Conservation (phyloP, 2,329 filamentous ascomycete species). For the Pseudopithomyces maydicus region DNA sequence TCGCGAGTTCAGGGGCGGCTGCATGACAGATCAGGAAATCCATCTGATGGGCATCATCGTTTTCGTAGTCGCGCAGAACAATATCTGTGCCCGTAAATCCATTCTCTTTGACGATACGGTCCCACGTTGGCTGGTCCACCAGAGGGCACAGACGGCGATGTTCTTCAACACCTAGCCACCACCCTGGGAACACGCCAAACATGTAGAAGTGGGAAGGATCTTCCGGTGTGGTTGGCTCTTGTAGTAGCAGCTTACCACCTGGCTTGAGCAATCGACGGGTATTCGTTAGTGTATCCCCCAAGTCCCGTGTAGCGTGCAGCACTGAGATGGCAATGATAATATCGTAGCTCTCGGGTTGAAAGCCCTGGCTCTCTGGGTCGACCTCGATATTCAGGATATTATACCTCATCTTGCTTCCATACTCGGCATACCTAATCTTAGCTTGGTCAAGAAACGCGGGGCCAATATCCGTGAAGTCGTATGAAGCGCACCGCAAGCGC, state of each 20-base stretch:
- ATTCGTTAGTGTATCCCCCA: background rate
- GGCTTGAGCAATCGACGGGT: background rate
- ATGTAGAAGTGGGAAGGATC: background rate
- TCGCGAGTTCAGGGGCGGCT: background rate
- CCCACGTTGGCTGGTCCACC: background rate
- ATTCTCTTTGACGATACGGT: background rate
- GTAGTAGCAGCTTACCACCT: background rate
- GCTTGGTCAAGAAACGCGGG: slow-evolving; percentile 25
- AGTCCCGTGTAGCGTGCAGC: background rate
- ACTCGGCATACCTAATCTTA: slow-evolving; percentile 10
- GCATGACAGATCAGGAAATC: background rate
- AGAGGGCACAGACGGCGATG: background rate
- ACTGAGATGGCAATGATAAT: background rate
- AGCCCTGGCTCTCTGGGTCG: background rate
- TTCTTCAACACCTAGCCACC: background rate
- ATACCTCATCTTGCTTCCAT: background rate
- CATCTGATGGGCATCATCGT: background rate
- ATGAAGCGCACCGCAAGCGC: background rate
- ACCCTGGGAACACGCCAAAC: background rate
- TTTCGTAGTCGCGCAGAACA: background rate
- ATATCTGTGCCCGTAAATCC: background rate
- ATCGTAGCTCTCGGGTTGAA: background rate
- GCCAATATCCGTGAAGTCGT: slow-evolving; percentile 25
- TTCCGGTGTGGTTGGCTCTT: background rate
- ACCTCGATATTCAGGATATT: background rate